Percentiles rank a stretch among this genome's conserved stretches.
Evolutionary conservation across 805 yeast genomes (phyloP).

Genomic region (Wickerhamiella bombiphila): DNA sequence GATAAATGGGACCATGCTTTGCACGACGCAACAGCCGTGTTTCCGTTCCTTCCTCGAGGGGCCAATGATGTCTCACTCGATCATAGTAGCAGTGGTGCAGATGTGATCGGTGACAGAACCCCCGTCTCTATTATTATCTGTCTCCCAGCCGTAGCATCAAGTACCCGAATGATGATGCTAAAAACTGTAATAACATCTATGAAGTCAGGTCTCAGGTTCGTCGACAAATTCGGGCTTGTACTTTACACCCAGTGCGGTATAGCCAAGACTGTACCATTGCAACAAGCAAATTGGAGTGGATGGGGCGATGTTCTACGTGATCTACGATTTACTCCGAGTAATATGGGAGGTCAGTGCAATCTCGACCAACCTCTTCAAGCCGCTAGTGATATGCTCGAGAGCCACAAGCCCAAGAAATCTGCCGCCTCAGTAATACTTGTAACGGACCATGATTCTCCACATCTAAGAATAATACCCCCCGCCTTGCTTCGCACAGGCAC

Average conservation of each 20-base stretch:
- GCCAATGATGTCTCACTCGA: neutral
- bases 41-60: neutral
- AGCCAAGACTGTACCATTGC: neutral
- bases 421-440: neutral
- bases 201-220: neutral
- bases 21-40: neutral
- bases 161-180: neutral
- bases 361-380: neutral
- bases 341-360: neutral
- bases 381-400: neutral
- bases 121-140: neutral
- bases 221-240: constrained; percentile 1
- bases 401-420: neutral
- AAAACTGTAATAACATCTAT: neutral
- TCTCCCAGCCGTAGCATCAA: neutral
- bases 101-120: neutral
- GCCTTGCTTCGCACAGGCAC: neutral
- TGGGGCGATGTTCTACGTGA: neutral
- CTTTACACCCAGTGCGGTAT: neutral
- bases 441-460: neutral
- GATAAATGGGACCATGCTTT: neutral
- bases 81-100: neutral
- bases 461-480: neutral
- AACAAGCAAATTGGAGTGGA: neutral
- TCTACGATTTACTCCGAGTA: neutral